Percentiles rank a stretch among this genome's conserved stretches.
phyloP scores from a whole-genome alignment of 1,284 basidiomycete species.

The Xanthoconium separans region DNA sequence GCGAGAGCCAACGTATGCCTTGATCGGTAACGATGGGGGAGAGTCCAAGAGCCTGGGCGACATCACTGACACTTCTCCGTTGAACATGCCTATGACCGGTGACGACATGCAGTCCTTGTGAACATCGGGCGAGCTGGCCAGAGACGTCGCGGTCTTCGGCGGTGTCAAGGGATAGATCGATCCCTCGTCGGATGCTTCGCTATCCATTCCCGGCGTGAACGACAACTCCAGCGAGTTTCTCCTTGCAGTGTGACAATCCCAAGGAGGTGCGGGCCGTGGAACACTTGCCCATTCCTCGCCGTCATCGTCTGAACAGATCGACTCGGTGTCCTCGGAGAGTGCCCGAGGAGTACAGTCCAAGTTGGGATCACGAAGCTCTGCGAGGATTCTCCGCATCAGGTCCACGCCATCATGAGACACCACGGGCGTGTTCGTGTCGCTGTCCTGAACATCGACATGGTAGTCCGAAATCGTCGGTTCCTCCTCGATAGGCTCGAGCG shows the following conservation, averaged over 20 bases:
- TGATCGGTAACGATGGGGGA: neutral
- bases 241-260: neutral
- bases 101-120: neutral
- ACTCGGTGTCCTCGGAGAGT: constrained; percentile 11
- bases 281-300: neutral
- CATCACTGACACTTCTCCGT: neutral
- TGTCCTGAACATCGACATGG: neutral
- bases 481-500: neutral
- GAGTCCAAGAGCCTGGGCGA: neutral
- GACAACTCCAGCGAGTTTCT: constrained; percentile 1
- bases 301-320: neutral
- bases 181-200: constrained; percentile 6
- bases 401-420: neutral
- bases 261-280: neutral
- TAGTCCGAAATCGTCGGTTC: neutral
- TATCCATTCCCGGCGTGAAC: neutral
- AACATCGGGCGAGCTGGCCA: neutral
- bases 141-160: neutral
- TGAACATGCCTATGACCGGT: neutral
- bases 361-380: constrained; percentile 14
- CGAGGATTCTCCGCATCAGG: constrained; percentile 20
- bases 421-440: neutral
- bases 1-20: constrained; percentile 4
- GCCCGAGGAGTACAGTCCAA: constrained; percentile 9
- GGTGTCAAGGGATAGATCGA: constrained; percentile 18